Evolutionary conservation across 306 rosid species (phyloP).

Genomic region (Ormosia semicastrata): DNA sequence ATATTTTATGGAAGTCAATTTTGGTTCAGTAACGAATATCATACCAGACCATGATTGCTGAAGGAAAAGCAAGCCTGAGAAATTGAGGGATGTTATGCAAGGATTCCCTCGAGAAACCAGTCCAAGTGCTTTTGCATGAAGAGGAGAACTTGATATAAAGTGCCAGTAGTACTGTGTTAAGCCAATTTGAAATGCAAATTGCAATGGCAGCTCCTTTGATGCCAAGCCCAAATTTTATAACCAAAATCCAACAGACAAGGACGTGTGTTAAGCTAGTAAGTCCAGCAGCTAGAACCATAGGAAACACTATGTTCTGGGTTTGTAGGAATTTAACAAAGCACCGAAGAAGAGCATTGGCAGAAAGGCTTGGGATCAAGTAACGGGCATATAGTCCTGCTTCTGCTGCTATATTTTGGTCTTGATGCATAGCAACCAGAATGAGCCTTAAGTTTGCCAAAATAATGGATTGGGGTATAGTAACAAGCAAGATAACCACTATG

Average conservation of each 20-base stretch:
- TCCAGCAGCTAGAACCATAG: slow-evolving; percentile 61
- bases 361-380: slow-evolving; percentile 61
- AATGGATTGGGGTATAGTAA: slow-evolving; percentile 44
- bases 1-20: neutral
- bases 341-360: slow-evolving; percentile 55
- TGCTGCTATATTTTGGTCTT: slow-evolving; percentile 49
- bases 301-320: slow-evolving; percentile 66
- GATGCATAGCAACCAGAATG: slow-evolving; percentile 49
- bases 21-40: neutral
- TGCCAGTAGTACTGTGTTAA: slow-evolving; percentile 42
- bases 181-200: slow-evolving; percentile 58
- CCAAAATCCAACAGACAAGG: slow-evolving; percentile 54
- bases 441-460: slow-evolving; percentile 13
- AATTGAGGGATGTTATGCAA: slow-evolving; percentile 43
- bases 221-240: slow-evolving; percentile 56
- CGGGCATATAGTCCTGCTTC: slow-evolving; percentile 56
- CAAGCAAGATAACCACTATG: slow-evolving; percentile 43
- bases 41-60: slow-evolving; percentile 58
- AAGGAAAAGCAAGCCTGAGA: slow-evolving; percentile 61
- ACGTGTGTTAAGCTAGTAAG: slow-evolving; percentile 44
- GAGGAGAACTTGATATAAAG: slow-evolving; percentile 58
- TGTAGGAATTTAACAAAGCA: slow-evolving; percentile 64
- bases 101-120: slow-evolving; percentile 60
- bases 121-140: slow-evolving; percentile 62
- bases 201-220: slow-evolving; percentile 69